Conservation (phyloP, 2,329 filamentous ascomycete genomes). For the Xenoacremonium recifei region DNA sequence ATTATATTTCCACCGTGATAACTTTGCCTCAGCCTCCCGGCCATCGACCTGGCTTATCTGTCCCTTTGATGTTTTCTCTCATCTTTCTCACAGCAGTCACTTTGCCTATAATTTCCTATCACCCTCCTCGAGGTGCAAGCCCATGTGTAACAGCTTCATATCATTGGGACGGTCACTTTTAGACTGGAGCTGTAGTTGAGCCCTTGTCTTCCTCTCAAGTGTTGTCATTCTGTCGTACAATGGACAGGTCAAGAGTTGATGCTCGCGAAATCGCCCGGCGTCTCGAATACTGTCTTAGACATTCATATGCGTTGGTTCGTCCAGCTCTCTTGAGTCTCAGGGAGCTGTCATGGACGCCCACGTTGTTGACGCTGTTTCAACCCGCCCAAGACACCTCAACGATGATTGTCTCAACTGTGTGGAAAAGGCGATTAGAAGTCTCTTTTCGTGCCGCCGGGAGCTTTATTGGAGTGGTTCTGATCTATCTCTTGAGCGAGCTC, state of each 20-base stretch:
- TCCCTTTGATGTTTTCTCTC: not conserved
- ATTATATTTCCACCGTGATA: not conserved
- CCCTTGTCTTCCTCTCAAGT: conserved; percentile 6
- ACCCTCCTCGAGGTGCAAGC: conserved; percentile 16
- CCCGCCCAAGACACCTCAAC: conserved; percentile 20
- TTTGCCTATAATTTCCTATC: conserved; percentile 12
- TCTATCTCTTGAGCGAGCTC: conserved; percentile 43
- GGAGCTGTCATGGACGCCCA: conserved; percentile 9
- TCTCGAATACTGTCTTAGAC: conserved; percentile 27
- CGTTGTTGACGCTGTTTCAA: conserved; percentile 18
- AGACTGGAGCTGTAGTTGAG: conserved; percentile 5
- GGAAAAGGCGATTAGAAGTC: conserved; percentile 14
- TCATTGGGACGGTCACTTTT: conserved; percentile 3
- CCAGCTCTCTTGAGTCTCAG: conserved; percentile 10
- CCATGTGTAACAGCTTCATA: conserved; percentile 18
- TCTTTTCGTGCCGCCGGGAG: conserved; percentile 8
- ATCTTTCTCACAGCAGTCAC: too few species aligned
- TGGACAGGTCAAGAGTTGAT: conserved; percentile 16
- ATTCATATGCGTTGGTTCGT: conserved; percentile 20
- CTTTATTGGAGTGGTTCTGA: conserved; percentile 32
- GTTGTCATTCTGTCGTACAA: conserved; percentile 19
- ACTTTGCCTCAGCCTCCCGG: not conserved
- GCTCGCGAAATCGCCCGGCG: conserved; percentile 22
- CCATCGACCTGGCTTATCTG: not conserved
- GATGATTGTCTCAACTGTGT: conserved; percentile 14